phyloP scores from a whole-genome alignment of 202 grass and related monocot species.

The Setaria viridis region DNA sequence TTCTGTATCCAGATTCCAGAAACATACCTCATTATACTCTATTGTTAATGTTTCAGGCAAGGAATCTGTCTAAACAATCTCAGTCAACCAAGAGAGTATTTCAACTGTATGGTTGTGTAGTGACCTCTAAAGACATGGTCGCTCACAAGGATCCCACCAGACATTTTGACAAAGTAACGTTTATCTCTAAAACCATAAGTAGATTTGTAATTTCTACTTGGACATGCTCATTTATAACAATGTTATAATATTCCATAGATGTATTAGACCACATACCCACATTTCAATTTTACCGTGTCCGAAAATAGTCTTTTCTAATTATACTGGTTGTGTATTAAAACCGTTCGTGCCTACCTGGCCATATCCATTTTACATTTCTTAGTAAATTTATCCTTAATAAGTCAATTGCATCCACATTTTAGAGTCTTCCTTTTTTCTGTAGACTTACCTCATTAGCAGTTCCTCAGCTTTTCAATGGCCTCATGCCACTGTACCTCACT shows the following conservation, averaged over 20 bases:
- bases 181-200: constrained; percentile 30
- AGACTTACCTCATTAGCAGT: not conserved
- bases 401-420: constrained; percentile 4
- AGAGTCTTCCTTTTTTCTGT: not conserved
- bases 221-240: constrained; percentile 15
- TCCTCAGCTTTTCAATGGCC: not conserved
- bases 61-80: constrained; percentile 50
- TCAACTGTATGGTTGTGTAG: constrained; percentile 87
- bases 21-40: constrained; percentile 9
- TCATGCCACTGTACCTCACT: not conserved
- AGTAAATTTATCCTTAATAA: not conserved
- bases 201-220: constrained; percentile 28
- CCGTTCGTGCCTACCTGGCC: not conserved
- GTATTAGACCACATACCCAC: not conserved
- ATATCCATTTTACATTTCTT: not conserved
- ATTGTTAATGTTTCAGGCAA: constrained; percentile 60
- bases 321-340: constrained; percentile 21
- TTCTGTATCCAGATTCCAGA: not conserved
- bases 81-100: constrained; percentile 77
- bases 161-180: constrained; percentile 82
- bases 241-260: not conserved
- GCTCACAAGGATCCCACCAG: constrained; percentile 74
- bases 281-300: constrained; percentile 8
- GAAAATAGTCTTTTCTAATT: not conserved
- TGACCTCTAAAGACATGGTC: constrained; percentile 90